phyloP scores from a whole-genome alignment of 2,329 filamentous ascomycete species.

The Pseudogymnoascus sp. region DNA sequence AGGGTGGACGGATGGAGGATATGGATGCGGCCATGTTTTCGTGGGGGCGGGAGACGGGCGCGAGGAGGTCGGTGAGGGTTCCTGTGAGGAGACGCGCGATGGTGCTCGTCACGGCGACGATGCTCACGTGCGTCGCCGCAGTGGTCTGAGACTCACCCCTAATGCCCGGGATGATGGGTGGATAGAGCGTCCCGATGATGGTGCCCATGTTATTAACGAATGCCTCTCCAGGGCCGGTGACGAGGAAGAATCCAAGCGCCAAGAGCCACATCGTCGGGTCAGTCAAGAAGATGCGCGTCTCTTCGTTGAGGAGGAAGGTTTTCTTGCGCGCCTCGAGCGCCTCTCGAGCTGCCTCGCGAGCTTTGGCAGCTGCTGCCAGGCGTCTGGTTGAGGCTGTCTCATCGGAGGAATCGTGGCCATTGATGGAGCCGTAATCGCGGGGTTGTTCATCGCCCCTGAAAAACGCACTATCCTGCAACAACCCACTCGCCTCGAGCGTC shows the following conservation, averaged over 20 bases:
- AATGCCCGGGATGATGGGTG: slow-evolving; percentile 42
- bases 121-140: slow-evolving; percentile 82
- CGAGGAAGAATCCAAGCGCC: slow-evolving; percentile 81
- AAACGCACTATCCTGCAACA: slow-evolving; percentile 67
- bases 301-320: slow-evolving; percentile 82
- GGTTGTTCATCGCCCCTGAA: slow-evolving; percentile 39
- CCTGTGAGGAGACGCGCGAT: slow-evolving; percentile 84
- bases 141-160: slow-evolving; percentile 27
- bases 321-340: slow-evolving; percentile 59
- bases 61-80: slow-evolving; percentile 79
- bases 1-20: slow-evolving; percentile 25
- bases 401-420: slow-evolving; percentile 29
- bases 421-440: slow-evolving; percentile 50
- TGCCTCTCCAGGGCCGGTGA: slow-evolving; percentile 90
- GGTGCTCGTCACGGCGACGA: slow-evolving; percentile 84
- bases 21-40: slow-evolving; percentile 37
- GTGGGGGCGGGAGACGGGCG: slow-evolving; percentile 53
- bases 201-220: slow-evolving; percentile 98
- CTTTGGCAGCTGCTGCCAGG: slow-evolving; percentile 17
- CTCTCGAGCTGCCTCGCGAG: slow-evolving; percentile 31
- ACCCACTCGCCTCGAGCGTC: slow-evolving; percentile 79
- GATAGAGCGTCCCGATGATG: slow-evolving; percentile 77
- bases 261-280: slow-evolving; percentile 97
- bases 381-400: slow-evolving; percentile 33
- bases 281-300: slow-evolving; percentile 74